Percentiles rank a stretch among this genome's conserved stretches.
Evolutionary conservation across 257 asterid genomes (phyloP).

Genomic region (Scutellaria minor): DNA sequence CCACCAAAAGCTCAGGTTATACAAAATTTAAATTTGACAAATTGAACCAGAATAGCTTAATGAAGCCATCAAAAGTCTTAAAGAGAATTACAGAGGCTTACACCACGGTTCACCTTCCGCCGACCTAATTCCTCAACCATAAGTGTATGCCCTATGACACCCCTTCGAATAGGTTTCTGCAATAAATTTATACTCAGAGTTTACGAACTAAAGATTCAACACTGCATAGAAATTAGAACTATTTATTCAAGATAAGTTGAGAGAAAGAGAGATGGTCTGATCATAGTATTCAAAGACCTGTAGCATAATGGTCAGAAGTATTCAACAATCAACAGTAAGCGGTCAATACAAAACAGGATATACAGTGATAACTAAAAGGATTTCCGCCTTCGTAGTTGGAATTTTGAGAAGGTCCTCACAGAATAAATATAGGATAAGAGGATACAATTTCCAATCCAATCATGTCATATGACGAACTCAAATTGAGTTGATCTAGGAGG

Average conservation of each 20-base stretch:
- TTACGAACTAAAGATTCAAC: conserved; percentile 11
- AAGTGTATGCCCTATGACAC: conserved; percentile 78
- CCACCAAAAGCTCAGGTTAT: conserved; percentile 12
- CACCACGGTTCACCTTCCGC: conserved; percentile 74
- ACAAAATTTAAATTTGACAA: conserved; percentile 21
- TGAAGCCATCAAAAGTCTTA: conserved; percentile 24
- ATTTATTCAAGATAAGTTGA: conserved; percentile 25
- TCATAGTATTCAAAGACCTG: conserved; percentile 6
- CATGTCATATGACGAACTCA: conserved; percentile 3
- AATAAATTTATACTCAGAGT: conserved; percentile 27
- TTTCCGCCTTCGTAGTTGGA: conserved; percentile 18
- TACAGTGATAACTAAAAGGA: not conserved
- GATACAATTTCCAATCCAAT: conserved; percentile 13
- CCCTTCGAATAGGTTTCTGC: conserved; percentile 97
- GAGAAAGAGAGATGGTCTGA: conserved; percentile 3
- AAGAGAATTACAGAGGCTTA: conserved; percentile 44
- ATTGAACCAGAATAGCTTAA: conserved; percentile 14
- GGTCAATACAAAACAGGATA: not conserved
- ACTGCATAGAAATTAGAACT: conserved; percentile 15
- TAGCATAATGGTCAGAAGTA: conserved; percentile 7
- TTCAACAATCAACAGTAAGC: not conserved
- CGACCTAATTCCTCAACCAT: conserved; percentile 95
- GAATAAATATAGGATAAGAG: not conserved
- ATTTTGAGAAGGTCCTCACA: conserved; percentile 25
- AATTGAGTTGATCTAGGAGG: conserved; percentile 2